These are phyloP conservation scores for Suillus alpinus DNA, from an alignment of 768 basidiomycete species.

Conservation along the genomic window DNA sequence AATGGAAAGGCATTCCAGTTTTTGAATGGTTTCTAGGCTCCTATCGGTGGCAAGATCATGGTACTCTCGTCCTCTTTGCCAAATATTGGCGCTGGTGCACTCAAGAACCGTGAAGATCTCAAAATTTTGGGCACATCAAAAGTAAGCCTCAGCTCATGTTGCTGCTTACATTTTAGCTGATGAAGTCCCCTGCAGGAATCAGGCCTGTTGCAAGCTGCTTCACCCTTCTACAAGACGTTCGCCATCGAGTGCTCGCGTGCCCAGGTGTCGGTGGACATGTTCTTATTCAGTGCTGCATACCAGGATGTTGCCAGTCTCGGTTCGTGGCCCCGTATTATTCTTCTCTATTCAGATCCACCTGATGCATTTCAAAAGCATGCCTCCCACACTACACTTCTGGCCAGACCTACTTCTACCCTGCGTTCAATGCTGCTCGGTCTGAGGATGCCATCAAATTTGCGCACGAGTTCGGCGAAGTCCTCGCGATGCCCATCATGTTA, in stretches of 20 bases:
- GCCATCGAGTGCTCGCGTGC: constrained; percentile 97
- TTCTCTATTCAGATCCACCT: constrained; percentile 1
- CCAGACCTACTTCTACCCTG: constrained; percentile 97
- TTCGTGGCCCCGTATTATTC: constrained; percentile 29
- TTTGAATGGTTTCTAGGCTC: constrained; percentile 46
- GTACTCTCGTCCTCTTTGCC: constrained; percentile 85
- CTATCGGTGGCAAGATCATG: constrained; percentile 93
- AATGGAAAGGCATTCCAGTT: neutral
- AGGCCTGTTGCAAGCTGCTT: constrained; percentile 86
- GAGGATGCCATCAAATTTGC: constrained; percentile 99
- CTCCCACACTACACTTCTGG: constrained; percentile 97
- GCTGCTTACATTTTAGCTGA: neutral
- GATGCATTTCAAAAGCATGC: constrained; percentile 52
- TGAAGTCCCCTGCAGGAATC: constrained; percentile 62
- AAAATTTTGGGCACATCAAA: constrained; percentile 95
- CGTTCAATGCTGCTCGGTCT: constrained; percentile 90
- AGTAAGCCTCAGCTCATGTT: constrained; percentile 37
- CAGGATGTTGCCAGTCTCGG: constrained; percentile 95
- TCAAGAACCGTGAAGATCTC: constrained; percentile 96
- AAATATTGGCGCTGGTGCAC: constrained; percentile 81
- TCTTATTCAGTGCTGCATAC: constrained; percentile 91
- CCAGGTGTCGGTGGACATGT: constrained; percentile 99
- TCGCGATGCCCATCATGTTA: constrained; percentile 92
- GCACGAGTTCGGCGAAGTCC: constrained; percentile 90
- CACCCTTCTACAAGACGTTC: constrained; percentile 96